Base-by-base conservation (phyloP, 129 eudicot genomes). In the Chrysanthemum seticuspe region DNA sequence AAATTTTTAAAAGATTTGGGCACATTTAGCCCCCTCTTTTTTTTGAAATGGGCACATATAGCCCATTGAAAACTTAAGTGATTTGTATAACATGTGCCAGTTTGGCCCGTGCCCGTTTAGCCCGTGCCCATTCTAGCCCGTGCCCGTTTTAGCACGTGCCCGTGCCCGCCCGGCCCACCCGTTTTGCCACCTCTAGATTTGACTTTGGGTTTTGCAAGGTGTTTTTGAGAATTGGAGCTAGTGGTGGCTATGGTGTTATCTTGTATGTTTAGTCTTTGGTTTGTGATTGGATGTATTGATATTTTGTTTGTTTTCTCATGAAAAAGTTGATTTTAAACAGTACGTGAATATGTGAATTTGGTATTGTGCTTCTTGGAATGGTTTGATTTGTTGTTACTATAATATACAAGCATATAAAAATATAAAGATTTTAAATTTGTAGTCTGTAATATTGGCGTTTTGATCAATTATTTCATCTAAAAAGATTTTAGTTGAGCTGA, bases 181-280 rank as follows among this genome's bases (percentile, higher is more conserved):
- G n/a, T n/a, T n/a, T n/a, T n/a, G n/a, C n/a, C n/a, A n/a, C n/a
- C 31, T 59, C 27, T 0, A 21, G 21, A 21, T 21, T 21, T 21
- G 21, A 1, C 13, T 19, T 19, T 11, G 71, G 71, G 57, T 74
- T 64, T 62, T 16, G 59, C 51, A 12, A 60, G 61, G 21, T 76
- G 67, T 68, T 40, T 3, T 2, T 48, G 61, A 58, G 48, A 76
- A 25, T 48, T 67, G 79, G 68, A 44, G 67, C 61, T 61, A 62
- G 29, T 23, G 70, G 60, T 14, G 48, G n/a, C 47, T 59, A 34
- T 56, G 7, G 5, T 21, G 13, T 60, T 65, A n/a, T 74, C 34
- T 13, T 65, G 65, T 72, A 16, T 9, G 52, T 19, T 67, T 66
- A 72, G 56, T 29, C 66, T 21, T n/a, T 66, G 49, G 50, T 36